phyloP scores from a whole-genome alignment of 805 yeast genomes.

The Ogataea thermomethanolica region DNA sequence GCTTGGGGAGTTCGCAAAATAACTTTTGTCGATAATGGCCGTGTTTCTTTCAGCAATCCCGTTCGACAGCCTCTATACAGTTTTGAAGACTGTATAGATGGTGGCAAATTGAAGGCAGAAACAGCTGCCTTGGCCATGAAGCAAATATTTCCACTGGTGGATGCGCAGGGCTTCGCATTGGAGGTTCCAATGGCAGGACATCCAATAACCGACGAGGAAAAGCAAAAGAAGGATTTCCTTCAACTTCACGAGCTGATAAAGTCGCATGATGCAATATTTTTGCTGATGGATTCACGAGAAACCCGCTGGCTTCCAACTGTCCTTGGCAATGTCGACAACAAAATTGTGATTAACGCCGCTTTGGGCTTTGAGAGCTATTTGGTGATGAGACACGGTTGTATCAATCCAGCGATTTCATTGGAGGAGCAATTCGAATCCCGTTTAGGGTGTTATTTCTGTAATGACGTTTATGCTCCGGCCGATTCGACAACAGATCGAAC shows the following conservation, averaged over 20 bases:
- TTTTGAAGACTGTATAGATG: conserved; percentile 75
- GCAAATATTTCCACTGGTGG: conserved; percentile 75
- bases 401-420: conserved; percentile 20
- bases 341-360: conserved; percentile 86
- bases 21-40: conserved; percentile 86
- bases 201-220: conserved; percentile 56
- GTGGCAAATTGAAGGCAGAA: conserved; percentile 73
- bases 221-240: conserved; percentile 50
- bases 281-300: conserved; percentile 92
- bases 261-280: conserved; percentile 70
- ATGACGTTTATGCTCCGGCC: conserved; percentile 91
- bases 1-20: conserved; percentile 94
- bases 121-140: conserved; percentile 72
- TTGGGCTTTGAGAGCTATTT: conserved; percentile 90
- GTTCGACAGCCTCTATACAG: conserved; percentile 87
- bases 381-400: conserved; percentile 88
- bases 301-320: conserved; percentile 97
- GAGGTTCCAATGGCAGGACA: conserved; percentile 98
- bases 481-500: conserved; percentile 87
- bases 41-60: conserved; percentile 89
- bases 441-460: conserved; percentile 93
- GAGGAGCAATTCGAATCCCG: conserved; percentile 34
- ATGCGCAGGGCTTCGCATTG: conserved; percentile 55
- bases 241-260: conserved; percentile 50
- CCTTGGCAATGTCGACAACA: conserved; percentile 60